Evolutionary conservation across 352 stramenopile genomes (phyloP), one percentile per base, ranked within the genome.

Genomic region (Phytophthora cactorum): DNA sequence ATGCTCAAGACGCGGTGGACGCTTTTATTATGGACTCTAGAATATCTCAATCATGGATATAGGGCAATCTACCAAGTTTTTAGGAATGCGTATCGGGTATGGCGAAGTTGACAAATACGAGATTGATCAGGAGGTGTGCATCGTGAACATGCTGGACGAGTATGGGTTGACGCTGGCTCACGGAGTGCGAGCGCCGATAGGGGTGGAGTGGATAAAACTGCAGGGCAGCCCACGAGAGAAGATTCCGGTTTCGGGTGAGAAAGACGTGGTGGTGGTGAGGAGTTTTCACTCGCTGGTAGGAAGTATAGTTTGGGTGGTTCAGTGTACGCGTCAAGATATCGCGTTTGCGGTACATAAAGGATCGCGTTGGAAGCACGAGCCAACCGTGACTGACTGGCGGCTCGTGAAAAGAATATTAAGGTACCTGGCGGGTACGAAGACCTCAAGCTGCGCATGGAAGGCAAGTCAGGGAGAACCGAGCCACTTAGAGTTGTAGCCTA

Each of bases 11-110:
- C 10, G 50, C 17, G 0, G 31, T 71, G 4, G 49, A 66, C 45
- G 32, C 22, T 0, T 72, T 72, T 44, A 59, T 56, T 10, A 29
- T 2, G 29, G 17, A 14, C 8, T 56, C 1, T 1, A 15, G 4
- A n/a, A 56, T 49, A 7, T 79, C 1, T 44, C 65, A 8, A 29
- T 77, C 0, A 81, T 79, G 34, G 52, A 74, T 27, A 49, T 81
- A 7, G 70, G 69, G 1, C 3, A 25, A 4, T 66, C 47, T 0
- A 25, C 51, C n/a, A 74, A 75, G 8, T 75, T 77, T 39, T 29
- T 82, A 8, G 67, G 70, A 1, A 80, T 82, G 55, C 41, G 63
- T 0, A 41, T 85, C 0, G n/a, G 0, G 0, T 64, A 68, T 28
- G 38, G 44, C 36, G 45, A 52, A 0, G 38, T 32, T 1, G 1